Base-by-base conservation (phyloP, 177 flowering plant genomes). In the Vitis hybrid region DNA sequence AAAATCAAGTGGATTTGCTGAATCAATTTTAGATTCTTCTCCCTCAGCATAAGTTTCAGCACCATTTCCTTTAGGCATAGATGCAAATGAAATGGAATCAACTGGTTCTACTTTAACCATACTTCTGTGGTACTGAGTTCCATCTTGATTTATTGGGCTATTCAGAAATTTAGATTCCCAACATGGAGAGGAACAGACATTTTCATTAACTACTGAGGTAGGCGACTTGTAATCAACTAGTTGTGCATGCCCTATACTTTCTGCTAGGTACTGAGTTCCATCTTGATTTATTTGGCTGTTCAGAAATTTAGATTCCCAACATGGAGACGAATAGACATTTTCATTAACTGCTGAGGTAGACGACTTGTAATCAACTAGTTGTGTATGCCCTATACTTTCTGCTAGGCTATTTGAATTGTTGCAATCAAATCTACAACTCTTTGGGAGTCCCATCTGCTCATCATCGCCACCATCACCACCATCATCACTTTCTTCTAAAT, bases 331-430 rank as follows among this genome's bases (percentile, higher is more conserved):
- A 65, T 32, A 48, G 26, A 32, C 49, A 23, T 67, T 72, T 65
- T 13, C 62, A 2, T 26, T 23, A 19, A 48, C 60, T 14, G 34
- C 23, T 64, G 77, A 10, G 26, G 62, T 26, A 49, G 62, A 57
- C 10, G 68, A 68, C 14, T 49, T 60, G 1, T 64, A 71, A 52
- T 67, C 68, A 58, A 48, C 52, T 3, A 75, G 70, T 5, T 48
- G 30, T 21, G 79, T 81, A 13, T 89, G 91, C 72, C 84, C 91
- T 62, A 74, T 23, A 68, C 89, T 66, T 80, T 84, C 91, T 18
- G 62, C 66, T 56, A 60, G 62, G 52, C 70, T 68, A 65, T 56
- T 15, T 50, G 76, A 71, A 61, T 73, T 78, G 75, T 49, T 52
- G 32, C 70, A 67, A 68, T 34, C 49, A 55, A 58, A 67, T 2